A percentile compares a stretch with the other conserved stretches of the same genome.
Conservation (phyloP, 2,329 filamentous ascomycete species). For the Penicillium sp. region DNA sequence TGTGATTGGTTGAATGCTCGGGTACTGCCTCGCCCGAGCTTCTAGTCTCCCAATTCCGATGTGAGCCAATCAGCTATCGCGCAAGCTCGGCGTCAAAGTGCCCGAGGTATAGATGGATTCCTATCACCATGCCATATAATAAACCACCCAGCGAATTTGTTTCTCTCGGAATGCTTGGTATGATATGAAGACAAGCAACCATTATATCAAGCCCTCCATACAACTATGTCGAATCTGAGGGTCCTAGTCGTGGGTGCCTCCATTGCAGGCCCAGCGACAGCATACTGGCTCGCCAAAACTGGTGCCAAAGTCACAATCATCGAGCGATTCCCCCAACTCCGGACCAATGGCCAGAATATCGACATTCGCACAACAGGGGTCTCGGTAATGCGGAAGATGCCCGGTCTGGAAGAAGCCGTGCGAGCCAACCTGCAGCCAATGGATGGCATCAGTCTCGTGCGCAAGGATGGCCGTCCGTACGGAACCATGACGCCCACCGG, state of each 20-base stretch:
- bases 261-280: slow-evolving; percentile 34
- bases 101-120: no score
- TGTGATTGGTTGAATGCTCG: slow-evolving; percentile 15
- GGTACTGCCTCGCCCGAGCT: not conserved
- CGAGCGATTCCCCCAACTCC: slow-evolving; percentile 34
- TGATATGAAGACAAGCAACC: no score
- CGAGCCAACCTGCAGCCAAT: slow-evolving; percentile 20
- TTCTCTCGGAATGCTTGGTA: no score
- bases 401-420: slow-evolving; percentile 30
- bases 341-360: slow-evolving; percentile 30
- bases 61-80: no score
- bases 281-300: slow-evolving; percentile 35
- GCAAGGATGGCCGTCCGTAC: slow-evolving; percentile 23
- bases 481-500: slow-evolving; percentile 31
- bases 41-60: no score
- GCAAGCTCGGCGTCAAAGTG: no score
- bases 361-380: slow-evolving; percentile 36
- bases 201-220: not conserved
- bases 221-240: slow-evolving; percentile 23
- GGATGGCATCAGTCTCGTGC: slow-evolving; percentile 31
- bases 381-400: slow-evolving; percentile 34
- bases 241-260: slow-evolving; percentile 37
- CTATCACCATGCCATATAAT: no score
- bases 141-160: no score
- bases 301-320: slow-evolving; percentile 34